Percentiles rank a stretch among this genome's conserved stretches.
phyloP scores from a whole-genome alignment of 176 grass and related monocot genomes.

The Thalia dealbata region DNA sequence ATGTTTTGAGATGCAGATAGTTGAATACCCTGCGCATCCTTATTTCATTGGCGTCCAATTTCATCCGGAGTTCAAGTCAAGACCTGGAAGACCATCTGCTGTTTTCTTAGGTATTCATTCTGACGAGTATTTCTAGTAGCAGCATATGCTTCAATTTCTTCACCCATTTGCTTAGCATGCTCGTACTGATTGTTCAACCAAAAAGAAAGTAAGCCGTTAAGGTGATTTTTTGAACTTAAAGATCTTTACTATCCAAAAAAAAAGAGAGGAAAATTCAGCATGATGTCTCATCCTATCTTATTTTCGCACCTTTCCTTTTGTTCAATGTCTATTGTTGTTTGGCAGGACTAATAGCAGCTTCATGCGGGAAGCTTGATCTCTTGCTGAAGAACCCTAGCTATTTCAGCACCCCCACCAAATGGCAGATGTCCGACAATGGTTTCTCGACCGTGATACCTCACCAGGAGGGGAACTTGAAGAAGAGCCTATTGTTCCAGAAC shows the following conservation, averaged over 20 bases:
- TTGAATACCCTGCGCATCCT: constrained; percentile 14
- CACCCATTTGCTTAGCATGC: neutral
- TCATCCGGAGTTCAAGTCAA: constrained; percentile 22
- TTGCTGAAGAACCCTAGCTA: constrained; percentile 2
- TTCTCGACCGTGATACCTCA: neutral
- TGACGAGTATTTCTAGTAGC: neutral
- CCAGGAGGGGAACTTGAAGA: neutral
- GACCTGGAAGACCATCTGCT: constrained; percentile 7
- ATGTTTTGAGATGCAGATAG: neutral
- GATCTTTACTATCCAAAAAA: too few relatives aligned
- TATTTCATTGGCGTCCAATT: constrained; percentile 19
- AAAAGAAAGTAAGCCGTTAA: too few relatives aligned
- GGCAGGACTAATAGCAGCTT: constrained; percentile 10
- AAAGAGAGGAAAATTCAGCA: too few relatives aligned
- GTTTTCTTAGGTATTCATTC: constrained; percentile 10
- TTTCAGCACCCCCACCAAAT: neutral
- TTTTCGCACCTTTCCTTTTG: neutral
- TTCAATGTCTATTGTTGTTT: neutral
- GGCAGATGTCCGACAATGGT: neutral
- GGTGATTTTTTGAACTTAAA: too few relatives aligned
- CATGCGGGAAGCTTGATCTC: constrained; percentile 11
- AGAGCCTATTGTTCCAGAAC: neutral
- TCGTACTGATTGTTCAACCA: too few relatives aligned
- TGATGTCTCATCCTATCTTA: too few relatives aligned
- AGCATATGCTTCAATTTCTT: neutral